Evolutionary conservation across 306 rosid species (phyloP).

Genomic region (Ormosia semicastrata): DNA sequence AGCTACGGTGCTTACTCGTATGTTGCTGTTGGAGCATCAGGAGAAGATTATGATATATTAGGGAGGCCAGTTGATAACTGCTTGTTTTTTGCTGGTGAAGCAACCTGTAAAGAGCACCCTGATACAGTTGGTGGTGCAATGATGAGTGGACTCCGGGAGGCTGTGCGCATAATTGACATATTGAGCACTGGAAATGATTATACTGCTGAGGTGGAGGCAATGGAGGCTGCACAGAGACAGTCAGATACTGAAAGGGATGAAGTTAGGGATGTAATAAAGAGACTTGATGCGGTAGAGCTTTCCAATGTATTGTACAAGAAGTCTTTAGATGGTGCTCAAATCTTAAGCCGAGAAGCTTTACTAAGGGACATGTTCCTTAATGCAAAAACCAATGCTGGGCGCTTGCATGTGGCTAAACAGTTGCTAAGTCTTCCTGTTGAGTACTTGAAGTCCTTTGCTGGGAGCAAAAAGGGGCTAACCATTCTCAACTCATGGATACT

Average conservation of each 20-base stretch:
- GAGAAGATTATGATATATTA: slow-evolving; percentile 92
- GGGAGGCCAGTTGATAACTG: slow-evolving; percentile 90
- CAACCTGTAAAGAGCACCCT: slow-evolving; percentile 99
- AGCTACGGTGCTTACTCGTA: slow-evolving; percentile 96
- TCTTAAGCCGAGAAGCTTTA: slow-evolving; percentile 62
- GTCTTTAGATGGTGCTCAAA: slow-evolving; percentile 62
- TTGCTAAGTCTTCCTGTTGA: slow-evolving; percentile 74
- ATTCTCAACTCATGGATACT: slow-evolving; percentile 93
- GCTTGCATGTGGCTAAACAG: slow-evolving; percentile 87
- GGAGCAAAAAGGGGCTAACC: slow-evolving; percentile 87
- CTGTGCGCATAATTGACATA: slow-evolving; percentile 88
- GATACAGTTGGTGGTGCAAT: slow-evolving; percentile 99
- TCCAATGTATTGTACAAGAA: slow-evolving; percentile 66
- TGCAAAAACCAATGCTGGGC: slow-evolving; percentile 81
- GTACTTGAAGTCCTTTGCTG: slow-evolving; percentile 87
- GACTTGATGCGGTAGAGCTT: slow-evolving; percentile 79
- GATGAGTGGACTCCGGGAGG: slow-evolving; percentile 98
- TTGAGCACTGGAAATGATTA: slow-evolving; percentile 82
- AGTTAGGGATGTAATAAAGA: slow-evolving; percentile 86
- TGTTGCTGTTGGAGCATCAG: slow-evolving; percentile 97
- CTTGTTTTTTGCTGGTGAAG: slow-evolving; percentile 99
- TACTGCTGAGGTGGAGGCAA: slow-evolving; percentile 89
- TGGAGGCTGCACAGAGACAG: slow-evolving; percentile 82
- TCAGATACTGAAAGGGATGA: slow-evolving; percentile 92
- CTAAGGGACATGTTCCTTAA: slow-evolving; percentile 80